Base-by-base conservation (phyloP, 2,329 filamentous ascomycete genomes). In the Exophiala aquamarina region DNA sequence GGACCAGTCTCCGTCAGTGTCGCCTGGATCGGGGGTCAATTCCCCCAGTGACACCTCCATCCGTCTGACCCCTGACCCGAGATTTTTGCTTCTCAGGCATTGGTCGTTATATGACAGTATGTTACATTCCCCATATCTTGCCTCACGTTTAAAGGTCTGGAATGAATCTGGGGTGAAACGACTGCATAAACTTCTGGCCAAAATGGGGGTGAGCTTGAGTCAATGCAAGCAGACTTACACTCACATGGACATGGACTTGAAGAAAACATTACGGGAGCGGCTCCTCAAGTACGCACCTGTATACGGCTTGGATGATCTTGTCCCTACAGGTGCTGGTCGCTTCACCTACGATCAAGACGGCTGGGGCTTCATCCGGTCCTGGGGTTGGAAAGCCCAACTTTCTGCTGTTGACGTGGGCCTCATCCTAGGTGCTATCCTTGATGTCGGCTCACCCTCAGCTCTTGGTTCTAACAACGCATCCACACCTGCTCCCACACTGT, bases 51-150 rank as follows among this genome's bases (percentile, higher is more conserved):
- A 98, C 67, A 94, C 83, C 8, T 87, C 89, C 41, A 97, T 98
- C 57, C 84, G 91, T 17, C 74, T 98, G 31, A 95, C 91, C 0
- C 93, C 93, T 0, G 93, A 98, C 63, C 94, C 93, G 8, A 86
- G 88, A 32, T 95, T 98, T 58, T 78, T 97, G 19, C 79, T 98
- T 0, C 88, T 97, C 43, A 79, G 93, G 26, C 93, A 98, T 66
- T 98, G 93, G 93, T 95, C 89, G 59, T 75, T 98, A 11, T 97
- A 97, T 67, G 93, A 98, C 63, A 95, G 90, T 66, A 97, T 98
- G 93, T 78, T 97, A 10, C 93, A 98, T 66, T 96, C 91, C 0
- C 91, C 92, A 0, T 97, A 96, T 62, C 80, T 98, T 3, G 92
- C 94, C 50, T 89, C 92, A 3, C 82, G 89, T 23, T 77, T 98